Evolutionary conservation across 805 yeast genomes (phyloP), one percentile per base, ranked within the genome.

Genomic region (Candida rishiriensis): DNA sequence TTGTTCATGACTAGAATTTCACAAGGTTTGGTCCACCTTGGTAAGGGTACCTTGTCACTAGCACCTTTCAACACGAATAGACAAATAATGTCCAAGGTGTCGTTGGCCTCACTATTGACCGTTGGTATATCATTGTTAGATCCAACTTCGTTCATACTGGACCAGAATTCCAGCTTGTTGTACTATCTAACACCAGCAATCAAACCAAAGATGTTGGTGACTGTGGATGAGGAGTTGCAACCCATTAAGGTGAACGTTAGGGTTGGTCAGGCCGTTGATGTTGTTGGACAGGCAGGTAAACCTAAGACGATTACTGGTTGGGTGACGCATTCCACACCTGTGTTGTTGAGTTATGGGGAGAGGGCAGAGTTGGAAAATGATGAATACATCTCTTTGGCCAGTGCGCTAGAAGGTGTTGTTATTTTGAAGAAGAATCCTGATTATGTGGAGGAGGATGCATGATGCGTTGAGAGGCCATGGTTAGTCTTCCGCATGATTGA

Each of bases 321-420:
- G 99, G 98, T 93, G 16, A 93, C 99, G 1, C 99, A 93, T 60
- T 86, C 93, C 5, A 93, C 99, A 0, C 99, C 99, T 0, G 99
- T 93, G 16, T 72, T 93, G 55, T 73, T 93, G 44, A 90, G 93
- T 34, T 82, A 83, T 55, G 98, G 98, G 36, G 99, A 93, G 66
- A 77, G 97, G 50, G 99, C 99, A 0, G 99, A 93, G 66, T 72
- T 93, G 54, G 99, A 95, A 63, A 89, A 86, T 55, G 95, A 89
- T 48, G 97, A 93, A 68, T 93, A 90, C 69, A 74, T 87, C 49
- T 81, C 95, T 48, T 75, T 88, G 55, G 78, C 93, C 10, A 77
- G 81, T 46, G 78, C 90, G 36, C 73, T 93, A 52, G 99, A 93
- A 64, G 99, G 99, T 40, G 78, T 93, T 51, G 98, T 91, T 35